Evolutionary conservation across 2,329 filamentous ascomycete genomes (phyloP), one percentile per base, ranked within the genome.

Genomic region (Fusarium graminum): DNA sequence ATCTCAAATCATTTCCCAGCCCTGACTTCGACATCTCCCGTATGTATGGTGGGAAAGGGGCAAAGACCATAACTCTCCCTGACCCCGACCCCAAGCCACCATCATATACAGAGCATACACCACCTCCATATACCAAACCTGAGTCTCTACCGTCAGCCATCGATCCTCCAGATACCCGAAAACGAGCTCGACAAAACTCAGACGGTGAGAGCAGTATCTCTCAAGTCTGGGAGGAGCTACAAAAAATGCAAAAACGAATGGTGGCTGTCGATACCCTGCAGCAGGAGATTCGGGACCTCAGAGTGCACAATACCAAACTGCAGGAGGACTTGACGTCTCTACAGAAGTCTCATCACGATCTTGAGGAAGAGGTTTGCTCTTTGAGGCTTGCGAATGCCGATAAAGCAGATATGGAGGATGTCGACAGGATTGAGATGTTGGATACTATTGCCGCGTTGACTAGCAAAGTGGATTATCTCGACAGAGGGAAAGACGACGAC

Each of bases 1-100:
- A 19, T 5, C 39, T 59, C 2, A 41, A 51, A 8, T 52, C 43
- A 6, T 47, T 58, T 16, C 40, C 43, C 25, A 25, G 52, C 14
- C 43, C 38, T 3, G 36, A 51, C 1, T 42, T 58, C 34, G 56
- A 58, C 14, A 42, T 59, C 8, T 19, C 52, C 5, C 54, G 56
- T 11, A 58, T 59, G 56, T 59, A 43, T 28, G 17, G 53, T 38
- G 56, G 56, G 13, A 39, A 34, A 6, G 52, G 56, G 13, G 56
- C 56, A 10, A 59, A 59, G 13, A 14, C 29, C 14, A 9, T 30
- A 19, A 17, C 17, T 7, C 19, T 29, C n/a, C 4, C 34, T 22
- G 22, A 22, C 22, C 22, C 22, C 4, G 22, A 3, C 14, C 32
- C 32, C 25, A 49, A 40, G 12, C 46, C 46, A 16, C 46, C 46